Evolutionary conservation across 129 eudicot species (phyloP), one percentile per base, ranked within the genome.

Genomic region (Pseudognaphalium luteoalbum): DNA sequence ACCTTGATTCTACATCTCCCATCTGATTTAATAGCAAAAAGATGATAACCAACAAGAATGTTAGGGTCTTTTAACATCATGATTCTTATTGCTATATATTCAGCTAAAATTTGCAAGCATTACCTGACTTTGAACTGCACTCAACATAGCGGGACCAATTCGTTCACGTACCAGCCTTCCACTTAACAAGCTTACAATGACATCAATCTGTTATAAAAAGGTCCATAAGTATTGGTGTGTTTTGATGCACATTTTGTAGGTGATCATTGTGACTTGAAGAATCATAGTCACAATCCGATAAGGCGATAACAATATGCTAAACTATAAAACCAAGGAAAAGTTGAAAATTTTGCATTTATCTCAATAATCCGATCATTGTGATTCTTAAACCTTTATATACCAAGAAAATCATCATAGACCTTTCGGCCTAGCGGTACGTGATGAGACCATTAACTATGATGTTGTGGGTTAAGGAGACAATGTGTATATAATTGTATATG

Each of bases 51-150:
- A 25, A 61, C 41, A 59, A 16, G 30, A 73, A 17, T 21, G 33
- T 66, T 19, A 17, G 37, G 2, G 35, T 66, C 20, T 66, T 65
- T 30, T 34, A 16, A 28, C 33, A 62, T 11, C 29, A 16, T 62
- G 67, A 12, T 28, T 28, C 8, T 62, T 62, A 29, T 28, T 32
- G 50, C 8, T 16, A 34, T 64, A 1, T 14, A 51, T 41, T 9
- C n/a, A 41, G 47, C 14, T 8, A 3, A 20, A 58, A 3, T 42
- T 62, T 74, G 21, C 20, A 11, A 44, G 44, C 0, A 6, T 62
- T 74, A 74, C 78, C 78, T 74, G 78, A 52, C 70, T 74, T 62
- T 74, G 71, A 7, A 74, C 71, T n/a, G 78, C 78, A 74, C 78
- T 74, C 47, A 74, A 44, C 78, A 74, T 74, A 62, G 78, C 78